Evolutionary conservation across 2,329 filamentous ascomycete genomes (phyloP).

Genomic region (Dichotomopilus funicola): DNA sequence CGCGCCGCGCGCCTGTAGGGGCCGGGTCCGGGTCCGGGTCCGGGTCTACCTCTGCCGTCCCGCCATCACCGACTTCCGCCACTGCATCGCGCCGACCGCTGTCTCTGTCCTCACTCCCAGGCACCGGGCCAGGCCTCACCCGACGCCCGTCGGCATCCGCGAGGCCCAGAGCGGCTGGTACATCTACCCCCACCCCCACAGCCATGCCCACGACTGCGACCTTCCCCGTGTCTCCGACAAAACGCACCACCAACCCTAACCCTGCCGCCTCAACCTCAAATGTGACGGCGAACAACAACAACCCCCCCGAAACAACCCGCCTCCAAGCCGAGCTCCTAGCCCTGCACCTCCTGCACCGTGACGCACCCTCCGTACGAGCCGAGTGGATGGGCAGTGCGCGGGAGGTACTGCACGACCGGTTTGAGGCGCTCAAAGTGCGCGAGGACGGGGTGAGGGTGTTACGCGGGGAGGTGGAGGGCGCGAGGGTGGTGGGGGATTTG

Average conservation of each 20-base stretch:
- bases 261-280: background rate
- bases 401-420: conserved; percentile 40
- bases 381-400: conserved; percentile 54
- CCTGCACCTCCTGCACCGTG: conserved; percentile 56
- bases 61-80: conserved; percentile 3
- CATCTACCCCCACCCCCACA: background rate
- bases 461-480: conserved; percentile 42
- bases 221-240: background rate
- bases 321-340: conserved; percentile 61
- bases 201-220: background rate
- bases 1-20: background rate
- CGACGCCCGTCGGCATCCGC: conserved; percentile 1
- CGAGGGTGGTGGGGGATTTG: conserved; percentile 42
- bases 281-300: background rate
- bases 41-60: background rate
- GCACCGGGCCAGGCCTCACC: background rate
- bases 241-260: background rate
- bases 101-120: conserved; percentile 1
- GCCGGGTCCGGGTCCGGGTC: background rate
- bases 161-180: background rate
- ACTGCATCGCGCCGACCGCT: background rate
- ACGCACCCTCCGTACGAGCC: conserved; percentile 37
- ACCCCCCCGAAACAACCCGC: conserved; percentile 41
- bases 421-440: conserved; percentile 34
- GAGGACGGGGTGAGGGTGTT: conserved; percentile 30